These are phyloP conservation scores for Phytophthora podocarpi DNA, from an alignment of 352 stramenopile species.

Conservation along the genomic window DNA sequence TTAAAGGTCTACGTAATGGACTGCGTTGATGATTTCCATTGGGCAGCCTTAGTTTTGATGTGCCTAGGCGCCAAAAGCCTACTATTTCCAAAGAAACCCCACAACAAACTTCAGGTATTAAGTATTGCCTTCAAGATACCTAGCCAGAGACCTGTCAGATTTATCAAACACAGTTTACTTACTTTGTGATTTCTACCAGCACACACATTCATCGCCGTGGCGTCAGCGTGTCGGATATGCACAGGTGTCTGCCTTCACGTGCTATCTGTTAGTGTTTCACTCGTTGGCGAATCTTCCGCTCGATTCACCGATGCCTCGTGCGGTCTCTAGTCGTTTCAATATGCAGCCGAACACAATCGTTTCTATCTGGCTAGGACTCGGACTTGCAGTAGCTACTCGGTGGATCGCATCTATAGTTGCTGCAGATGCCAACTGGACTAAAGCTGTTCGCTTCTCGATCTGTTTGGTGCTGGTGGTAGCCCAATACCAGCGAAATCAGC, in stretches of 20 bases:
- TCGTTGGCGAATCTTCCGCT: conserved; percentile 93
- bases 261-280: conserved; percentile 93
- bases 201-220: conserved; percentile 4
- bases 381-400: conserved; percentile 35
- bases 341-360: conserved; percentile 92
- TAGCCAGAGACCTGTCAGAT: not conserved
- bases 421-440: not conserved
- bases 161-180: not conserved
- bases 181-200: not conserved
- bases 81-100: not conserved
- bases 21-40: conserved; percentile 34
- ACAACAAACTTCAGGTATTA: conserved; percentile 19
- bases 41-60: conserved; percentile 17
- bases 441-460: conserved; percentile 18
- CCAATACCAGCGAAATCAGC: conserved; percentile 21
- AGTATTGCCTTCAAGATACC: no score
- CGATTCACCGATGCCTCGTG: conserved; percentile 80
- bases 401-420: conserved; percentile 7
- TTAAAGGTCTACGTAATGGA: conserved; percentile 41
- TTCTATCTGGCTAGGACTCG: conserved; percentile 82
- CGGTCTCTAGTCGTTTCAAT: conserved; percentile 90
- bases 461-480: conserved; percentile 19
- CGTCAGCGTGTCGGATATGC: conserved; percentile 14
- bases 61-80: conserved; percentile 24
- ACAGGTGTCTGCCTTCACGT: conserved; percentile 56